These are phyloP conservation scores for Monascus ruber DNA, from an alignment of 2,329 filamentous ascomycete genomes.

Conservation along the genomic window DNA sequence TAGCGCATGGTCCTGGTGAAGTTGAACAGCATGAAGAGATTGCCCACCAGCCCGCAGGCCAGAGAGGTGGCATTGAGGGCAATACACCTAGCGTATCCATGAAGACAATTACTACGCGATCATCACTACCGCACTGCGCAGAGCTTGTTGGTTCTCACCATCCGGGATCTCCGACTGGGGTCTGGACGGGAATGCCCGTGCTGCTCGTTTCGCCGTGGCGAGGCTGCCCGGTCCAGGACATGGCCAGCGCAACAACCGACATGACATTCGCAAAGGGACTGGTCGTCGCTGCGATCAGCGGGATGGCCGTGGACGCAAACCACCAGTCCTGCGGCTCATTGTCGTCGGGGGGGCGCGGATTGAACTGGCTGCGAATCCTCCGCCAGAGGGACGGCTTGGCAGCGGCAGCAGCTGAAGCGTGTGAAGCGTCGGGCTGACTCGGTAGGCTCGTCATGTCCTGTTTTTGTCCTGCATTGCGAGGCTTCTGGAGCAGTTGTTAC, in stretches of 20 bases:
- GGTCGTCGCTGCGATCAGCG: constrained; percentile 70
- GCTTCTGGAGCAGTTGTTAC: no score
- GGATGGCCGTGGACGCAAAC: constrained; percentile 46
- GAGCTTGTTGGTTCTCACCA: constrained; percentile 44
- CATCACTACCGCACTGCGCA: not conserved
- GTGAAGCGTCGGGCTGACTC: no score
- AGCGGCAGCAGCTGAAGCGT: no score
- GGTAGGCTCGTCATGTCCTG: no score
- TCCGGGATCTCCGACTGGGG: constrained; percentile 54
- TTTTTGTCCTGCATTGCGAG: no score
- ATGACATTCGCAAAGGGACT: constrained; percentile 81
- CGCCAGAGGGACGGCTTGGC: constrained; percentile 6
- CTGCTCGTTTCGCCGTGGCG: constrained; percentile 35
- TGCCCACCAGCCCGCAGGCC: constrained; percentile 63
- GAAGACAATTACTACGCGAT: not conserved
- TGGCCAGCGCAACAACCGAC: constrained; percentile 75
- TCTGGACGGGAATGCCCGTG: constrained; percentile 33
- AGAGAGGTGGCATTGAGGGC: constrained; percentile 69
- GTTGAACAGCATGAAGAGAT: constrained; percentile 73
- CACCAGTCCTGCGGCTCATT: constrained; percentile 38
- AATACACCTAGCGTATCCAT: constrained; percentile 44
- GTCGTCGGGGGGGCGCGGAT: constrained; percentile 30
- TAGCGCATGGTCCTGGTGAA: constrained; percentile 74
- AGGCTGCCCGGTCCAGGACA: constrained; percentile 54
- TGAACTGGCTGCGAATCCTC: constrained; percentile 14